A percentile compares a stretch with the other conserved stretches of the same genome.
Conservation (phyloP, 139 green algal species). For the Spirogloea muscicola region DNA sequence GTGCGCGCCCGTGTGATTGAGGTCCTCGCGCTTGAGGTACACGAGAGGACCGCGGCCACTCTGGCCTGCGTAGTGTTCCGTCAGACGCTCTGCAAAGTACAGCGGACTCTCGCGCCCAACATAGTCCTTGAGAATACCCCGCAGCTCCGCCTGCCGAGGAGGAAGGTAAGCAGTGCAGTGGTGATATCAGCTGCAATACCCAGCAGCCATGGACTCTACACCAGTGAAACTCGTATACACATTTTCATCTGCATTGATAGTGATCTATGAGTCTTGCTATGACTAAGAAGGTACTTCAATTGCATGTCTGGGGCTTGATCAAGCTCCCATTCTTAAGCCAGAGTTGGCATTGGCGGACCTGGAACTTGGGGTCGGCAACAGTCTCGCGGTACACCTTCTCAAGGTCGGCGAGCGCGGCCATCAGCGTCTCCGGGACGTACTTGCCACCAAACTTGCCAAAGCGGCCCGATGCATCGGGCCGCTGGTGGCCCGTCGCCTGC, state of each 20-base stretch:
- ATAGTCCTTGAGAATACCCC: slow-evolving; percentile 87
- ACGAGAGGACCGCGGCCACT: slow-evolving; percentile 74
- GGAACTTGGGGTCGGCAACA: slow-evolving; percentile 28
- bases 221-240: too few relatives aligned
- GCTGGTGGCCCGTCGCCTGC: slow-evolving; percentile 41
- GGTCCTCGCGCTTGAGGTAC: slow-evolving; percentile 97
- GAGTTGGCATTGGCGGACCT: slow-evolving; percentile 26
- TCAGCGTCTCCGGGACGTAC: slow-evolving; percentile 98
- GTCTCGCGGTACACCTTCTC: slow-evolving; percentile 69
- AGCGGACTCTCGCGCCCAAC: slow-evolving; percentile 88
- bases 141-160: slow-evolving; percentile 74
- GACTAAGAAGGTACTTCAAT: too few relatives aligned
- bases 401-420: slow-evolving; percentile 80
- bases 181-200: too few relatives aligned
- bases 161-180: too few relatives aligned
- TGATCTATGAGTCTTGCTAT: too few relatives aligned
- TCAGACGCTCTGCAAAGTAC: slow-evolving; percentile 91
- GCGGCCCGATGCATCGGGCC: slow-evolving; percentile 72
- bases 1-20: slow-evolving; percentile 98
- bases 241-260: too few relatives aligned
- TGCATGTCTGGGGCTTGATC: too few relatives aligned
- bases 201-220: too few relatives aligned
- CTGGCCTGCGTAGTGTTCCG: slow-evolving; percentile 68
- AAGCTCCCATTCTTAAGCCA: too few relatives aligned
- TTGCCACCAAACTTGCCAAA: slow-evolving; percentile 89